phyloP scores from a whole-genome alignment of 306 rosid genomes.

The Senna siamea region DNA sequence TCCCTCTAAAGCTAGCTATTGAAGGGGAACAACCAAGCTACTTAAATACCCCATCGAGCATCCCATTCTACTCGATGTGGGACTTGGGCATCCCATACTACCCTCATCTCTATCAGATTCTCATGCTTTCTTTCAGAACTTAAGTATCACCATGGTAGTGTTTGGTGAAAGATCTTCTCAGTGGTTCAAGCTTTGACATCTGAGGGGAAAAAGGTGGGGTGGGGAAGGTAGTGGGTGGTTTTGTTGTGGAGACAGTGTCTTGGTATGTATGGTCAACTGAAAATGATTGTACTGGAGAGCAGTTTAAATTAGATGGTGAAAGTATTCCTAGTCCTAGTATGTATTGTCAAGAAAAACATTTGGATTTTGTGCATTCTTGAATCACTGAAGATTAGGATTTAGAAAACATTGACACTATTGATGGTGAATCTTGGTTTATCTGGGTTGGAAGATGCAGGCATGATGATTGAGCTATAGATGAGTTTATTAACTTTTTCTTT shows the following conservation, averaged over 20 bases:
- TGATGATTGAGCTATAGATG: neutral
- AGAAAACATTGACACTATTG: no score
- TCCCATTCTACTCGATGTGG: no score
- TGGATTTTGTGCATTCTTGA: neutral
- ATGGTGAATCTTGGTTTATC: no score
- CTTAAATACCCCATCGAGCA: no score
- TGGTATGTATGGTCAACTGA: no score
- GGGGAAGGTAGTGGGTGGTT: neutral
- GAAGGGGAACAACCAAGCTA: no score
- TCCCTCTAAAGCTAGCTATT: no score
- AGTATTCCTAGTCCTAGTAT: neutral
- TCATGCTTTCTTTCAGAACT: no score
- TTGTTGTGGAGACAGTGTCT: no score
- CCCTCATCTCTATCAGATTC: no score
- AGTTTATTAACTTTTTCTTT: neutral
- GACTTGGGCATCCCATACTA: no score
- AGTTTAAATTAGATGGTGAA: conserved; percentile 7
- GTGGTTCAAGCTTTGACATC: neutral
- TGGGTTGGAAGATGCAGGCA: neutral
- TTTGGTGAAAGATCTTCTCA: neutral
- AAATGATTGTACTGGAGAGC: neutral
- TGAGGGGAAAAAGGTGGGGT: neutral
- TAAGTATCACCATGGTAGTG: no score
- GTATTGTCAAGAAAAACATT: neutral
- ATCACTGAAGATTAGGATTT: neutral